Evolutionary conservation across 495 filamentous ascomycete genomes (phyloP), one percentile per base, ranked within the genome.

Genomic region (Penicillium diatomitis): DNA sequence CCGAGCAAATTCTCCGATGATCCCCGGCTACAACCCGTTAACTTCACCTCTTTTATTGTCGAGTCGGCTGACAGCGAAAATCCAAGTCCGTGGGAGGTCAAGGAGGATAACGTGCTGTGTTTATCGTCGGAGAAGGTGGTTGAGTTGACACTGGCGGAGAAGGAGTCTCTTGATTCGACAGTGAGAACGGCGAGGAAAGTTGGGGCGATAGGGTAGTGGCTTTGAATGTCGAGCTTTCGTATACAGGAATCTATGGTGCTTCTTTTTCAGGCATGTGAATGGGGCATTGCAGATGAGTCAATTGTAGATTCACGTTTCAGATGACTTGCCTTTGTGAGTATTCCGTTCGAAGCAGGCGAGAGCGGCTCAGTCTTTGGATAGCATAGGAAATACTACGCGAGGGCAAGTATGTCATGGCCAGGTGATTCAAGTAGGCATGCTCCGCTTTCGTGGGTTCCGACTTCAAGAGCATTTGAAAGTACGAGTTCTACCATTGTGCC

Each of bases 1-100:
- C 49, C 50, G 7, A 58, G 58, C 34, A 64, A 61, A 28, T 63
- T 54, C 41, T 32, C 54, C 12, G 36, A 40, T 8, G 12, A 40
- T 27, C 38, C 38, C 10, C 3, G 8, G 6, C 38, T 40, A 27
- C 38, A 40, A 9, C 38, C 38, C 5, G 38, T 40, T 8, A 9
- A 40, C 5, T 40, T 40, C 29, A 27, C 7, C 20, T 40, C 38
- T 1, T 40, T 40, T 27, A 40, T 40, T 20, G 12, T 28, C 12
- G 38, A 40, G 38, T 27, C 38, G 3, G 29, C 3, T 27, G 12
- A 40, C 2, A 40, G 20, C 38, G 9, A 27, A 8, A 27, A 28
- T n/a, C 12, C 38, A 3, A 27, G 38, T 27, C 38, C 38, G 5
- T 40, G 38, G 38, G 38, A 40, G 29, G 20, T 40, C 6, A 40